Evolutionary conservation across 768 basidiomycete genomes (phyloP).

Genomic region (Termitomyces sp.): DNA sequence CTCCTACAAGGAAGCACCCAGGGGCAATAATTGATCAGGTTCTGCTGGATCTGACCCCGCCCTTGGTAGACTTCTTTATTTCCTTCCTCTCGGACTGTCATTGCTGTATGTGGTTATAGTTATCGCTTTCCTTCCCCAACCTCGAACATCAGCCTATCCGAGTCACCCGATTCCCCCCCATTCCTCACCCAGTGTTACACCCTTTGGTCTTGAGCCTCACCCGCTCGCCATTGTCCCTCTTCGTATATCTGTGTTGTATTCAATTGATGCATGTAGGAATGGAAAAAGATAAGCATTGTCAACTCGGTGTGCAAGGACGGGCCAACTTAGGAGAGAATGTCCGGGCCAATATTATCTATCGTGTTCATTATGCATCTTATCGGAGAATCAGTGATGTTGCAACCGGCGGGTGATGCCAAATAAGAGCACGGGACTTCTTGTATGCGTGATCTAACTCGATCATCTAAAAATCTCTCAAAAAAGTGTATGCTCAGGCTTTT

Average conservation of each 20-base stretch:
- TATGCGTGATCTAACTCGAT: slow-evolving; percentile 13
- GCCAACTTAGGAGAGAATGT: no score
- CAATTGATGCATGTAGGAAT: slow-evolving; percentile 21
- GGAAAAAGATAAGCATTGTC: slow-evolving; percentile 15
- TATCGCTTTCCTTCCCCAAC: slow-evolving; percentile 13
- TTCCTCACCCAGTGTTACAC: slow-evolving; percentile 8
- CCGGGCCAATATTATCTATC: neutral
- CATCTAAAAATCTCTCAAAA: slow-evolving; percentile 15
- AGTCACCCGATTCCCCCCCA: slow-evolving; percentile 12
- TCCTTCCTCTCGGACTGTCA: slow-evolving; percentile 9
- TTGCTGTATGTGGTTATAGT: slow-evolving; percentile 18
- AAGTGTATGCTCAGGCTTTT: slow-evolving; percentile 30
- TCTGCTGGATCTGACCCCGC: neutral
- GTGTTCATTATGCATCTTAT: neutral
- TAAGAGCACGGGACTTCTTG: slow-evolving; percentile 1
- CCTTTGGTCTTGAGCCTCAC: slow-evolving; percentile 8
- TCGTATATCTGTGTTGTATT: slow-evolving; percentile 20
- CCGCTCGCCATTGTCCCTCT: slow-evolving; percentile 13
- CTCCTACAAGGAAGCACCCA: slow-evolving; percentile 86
- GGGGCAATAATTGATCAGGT: slow-evolving; percentile 38
- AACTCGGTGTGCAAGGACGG: neutral
- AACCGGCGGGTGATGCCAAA: neutral
- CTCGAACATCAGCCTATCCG: slow-evolving; percentile 21
- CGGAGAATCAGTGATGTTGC: neutral
- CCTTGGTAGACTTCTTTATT: slow-evolving; percentile 5